phyloP scores from a whole-genome alignment of 1,284 basidiomycete species.

The Mycosarcoma mackinlayi region DNA sequence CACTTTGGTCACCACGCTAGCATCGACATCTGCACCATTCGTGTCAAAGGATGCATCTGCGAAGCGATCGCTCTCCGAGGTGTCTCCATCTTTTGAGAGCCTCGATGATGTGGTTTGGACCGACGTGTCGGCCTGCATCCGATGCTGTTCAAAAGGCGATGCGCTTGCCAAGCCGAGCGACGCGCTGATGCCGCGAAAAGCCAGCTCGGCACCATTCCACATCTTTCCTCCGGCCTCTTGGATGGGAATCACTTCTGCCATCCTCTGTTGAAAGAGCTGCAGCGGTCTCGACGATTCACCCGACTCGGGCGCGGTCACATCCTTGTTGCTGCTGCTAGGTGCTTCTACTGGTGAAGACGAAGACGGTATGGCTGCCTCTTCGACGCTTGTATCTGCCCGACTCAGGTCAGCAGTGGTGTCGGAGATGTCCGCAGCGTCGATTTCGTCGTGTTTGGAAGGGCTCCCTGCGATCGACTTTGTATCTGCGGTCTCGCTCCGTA shows the following conservation, averaged over 20 bases:
- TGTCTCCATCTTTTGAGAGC: constrained; percentile 15
- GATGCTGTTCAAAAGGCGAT: neutral
- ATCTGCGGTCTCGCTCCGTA: constrained; percentile 7
- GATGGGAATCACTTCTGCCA: constrained; percentile 23
- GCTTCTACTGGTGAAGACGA: constrained; percentile 23
- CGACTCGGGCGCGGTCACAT: neutral
- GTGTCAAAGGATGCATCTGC: constrained; percentile 37
- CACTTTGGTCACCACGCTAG: constrained; percentile 35
- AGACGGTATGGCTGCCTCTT: neutral
- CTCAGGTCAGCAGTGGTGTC: constrained; percentile 6
- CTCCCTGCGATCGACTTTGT: neutral
- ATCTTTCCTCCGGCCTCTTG: constrained; percentile 48
- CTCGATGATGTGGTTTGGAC: neutral
- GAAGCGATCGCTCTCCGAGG: constrained; percentile 21
- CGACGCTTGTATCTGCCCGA: constrained; percentile 3
- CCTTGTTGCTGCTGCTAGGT: neutral
- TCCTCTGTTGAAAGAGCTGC: constrained; percentile 25
- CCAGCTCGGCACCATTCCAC: constrained; percentile 44
- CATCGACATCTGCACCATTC: constrained; percentile 17
- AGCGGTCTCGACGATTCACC: constrained; percentile 30
- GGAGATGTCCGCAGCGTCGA: constrained; percentile 3
- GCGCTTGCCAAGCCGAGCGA: constrained; percentile 31
- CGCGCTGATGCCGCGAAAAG: constrained; percentile 34
- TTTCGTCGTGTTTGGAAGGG: neutral
- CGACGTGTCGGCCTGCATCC: neutral